Conservation (phyloP, 345 rosid species). For the Bruguiera sexangula region DNA sequence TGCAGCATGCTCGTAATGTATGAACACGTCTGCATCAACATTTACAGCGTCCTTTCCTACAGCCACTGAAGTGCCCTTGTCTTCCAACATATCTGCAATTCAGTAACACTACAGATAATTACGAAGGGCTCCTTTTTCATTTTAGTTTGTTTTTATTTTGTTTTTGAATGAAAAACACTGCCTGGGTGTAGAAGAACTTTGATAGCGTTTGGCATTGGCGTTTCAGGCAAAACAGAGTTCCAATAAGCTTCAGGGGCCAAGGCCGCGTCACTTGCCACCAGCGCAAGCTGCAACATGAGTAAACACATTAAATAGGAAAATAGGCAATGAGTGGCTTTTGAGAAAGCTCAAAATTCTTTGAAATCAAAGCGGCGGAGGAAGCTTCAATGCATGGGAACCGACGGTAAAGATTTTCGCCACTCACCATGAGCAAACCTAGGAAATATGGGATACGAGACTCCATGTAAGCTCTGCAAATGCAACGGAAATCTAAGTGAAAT, state of each 20-base stretch:
- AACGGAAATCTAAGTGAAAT: not conserved
- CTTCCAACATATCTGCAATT: conserved; percentile 48
- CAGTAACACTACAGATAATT: not conserved
- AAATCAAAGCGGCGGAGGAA: no score
- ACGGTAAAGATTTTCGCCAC: no score
- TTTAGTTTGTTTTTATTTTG: not conserved
- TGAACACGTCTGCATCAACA: conserved; percentile 29
- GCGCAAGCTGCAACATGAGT: conserved; percentile 34
- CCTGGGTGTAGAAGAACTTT: conserved; percentile 43
- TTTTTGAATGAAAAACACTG: not conserved
- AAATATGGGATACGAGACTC: conserved; percentile 24
- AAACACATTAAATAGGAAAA: no score
- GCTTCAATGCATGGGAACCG: no score
- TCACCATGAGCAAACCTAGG: conserved; percentile 14
- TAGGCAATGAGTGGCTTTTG: not conserved
- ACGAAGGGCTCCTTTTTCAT: not conserved
- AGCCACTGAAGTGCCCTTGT: conserved; percentile 41
- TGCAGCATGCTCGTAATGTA: conserved; percentile 31
- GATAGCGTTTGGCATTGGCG: conserved; percentile 57
- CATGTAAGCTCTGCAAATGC: conserved; percentile 20
- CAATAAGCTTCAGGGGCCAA: conserved; percentile 51
- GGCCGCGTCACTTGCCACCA: conserved; percentile 47
- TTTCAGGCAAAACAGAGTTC: conserved; percentile 50
- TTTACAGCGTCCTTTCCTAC: conserved; percentile 43
- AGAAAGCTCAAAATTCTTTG: no score